Percentiles rank a stretch among this genome's conserved stretches.
phyloP scores from a whole-genome alignment of 2,329 filamentous ascomycete species.

The Sporothrix variecibatus region DNA sequence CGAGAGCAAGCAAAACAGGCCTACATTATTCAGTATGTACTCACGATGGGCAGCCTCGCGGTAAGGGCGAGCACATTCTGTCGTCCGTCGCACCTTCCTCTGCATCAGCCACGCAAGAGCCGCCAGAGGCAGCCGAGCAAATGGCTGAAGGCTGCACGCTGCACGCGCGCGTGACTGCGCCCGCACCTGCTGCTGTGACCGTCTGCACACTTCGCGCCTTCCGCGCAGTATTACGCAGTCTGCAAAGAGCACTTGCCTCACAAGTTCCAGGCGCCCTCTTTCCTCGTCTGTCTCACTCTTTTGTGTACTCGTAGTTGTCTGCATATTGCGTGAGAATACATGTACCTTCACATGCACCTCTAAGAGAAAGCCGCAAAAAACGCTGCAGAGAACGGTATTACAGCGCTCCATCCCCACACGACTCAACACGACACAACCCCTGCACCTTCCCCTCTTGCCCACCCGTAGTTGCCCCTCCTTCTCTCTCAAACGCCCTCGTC shows the following conservation, averaged over 20 bases:
- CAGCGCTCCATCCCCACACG: not conserved
- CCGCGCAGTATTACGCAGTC: too few species aligned
- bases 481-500: not conserved
- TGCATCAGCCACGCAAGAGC: not conserved
- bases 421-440: slow-evolving; percentile 12
- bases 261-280: too few species aligned
- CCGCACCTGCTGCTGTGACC: not conserved
- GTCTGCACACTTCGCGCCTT: not conserved
- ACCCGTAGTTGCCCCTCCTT: not conserved
- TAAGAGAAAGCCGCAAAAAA: not conserved
- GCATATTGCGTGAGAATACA: too few species aligned
- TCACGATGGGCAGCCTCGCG: not conserved
- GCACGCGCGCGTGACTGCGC: not conserved
- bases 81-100: not conserved
- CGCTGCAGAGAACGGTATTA: not conserved
- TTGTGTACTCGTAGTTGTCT: too few species aligned
- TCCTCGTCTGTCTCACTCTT: too few species aligned
- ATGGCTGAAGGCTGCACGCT: too few species aligned
- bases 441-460: not conserved
- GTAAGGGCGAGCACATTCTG: not conserved
- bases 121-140: not conserved
- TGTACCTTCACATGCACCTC: not conserved
- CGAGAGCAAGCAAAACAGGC: too few species aligned
- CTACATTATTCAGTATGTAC: too few species aligned
- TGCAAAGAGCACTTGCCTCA: too few species aligned